Conservation (phyloP, 2,329 filamentous ascomycete species). For the Fonsecaea nubica region DNA sequence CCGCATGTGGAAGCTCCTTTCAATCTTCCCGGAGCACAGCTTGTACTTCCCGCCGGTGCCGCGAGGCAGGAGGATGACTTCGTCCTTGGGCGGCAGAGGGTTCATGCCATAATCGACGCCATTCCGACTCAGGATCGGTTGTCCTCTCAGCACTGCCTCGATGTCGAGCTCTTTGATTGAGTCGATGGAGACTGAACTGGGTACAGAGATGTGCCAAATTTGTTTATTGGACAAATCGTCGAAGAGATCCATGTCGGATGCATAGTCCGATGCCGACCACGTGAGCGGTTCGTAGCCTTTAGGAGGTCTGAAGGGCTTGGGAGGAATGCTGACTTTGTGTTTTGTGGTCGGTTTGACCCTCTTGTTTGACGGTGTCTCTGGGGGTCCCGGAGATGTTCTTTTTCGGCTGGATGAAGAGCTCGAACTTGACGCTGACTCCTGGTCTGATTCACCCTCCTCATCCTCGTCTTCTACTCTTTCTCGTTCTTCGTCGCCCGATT, state of each 20-base stretch:
- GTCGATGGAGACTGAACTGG: slow-evolving; percentile 52
- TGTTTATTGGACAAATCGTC: slow-evolving; percentile 50
- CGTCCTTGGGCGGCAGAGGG: slow-evolving; percentile 35
- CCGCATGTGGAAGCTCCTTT: slow-evolving; percentile 39
- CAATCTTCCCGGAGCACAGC: slow-evolving; percentile 29
- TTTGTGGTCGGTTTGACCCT: slow-evolving; percentile 16
- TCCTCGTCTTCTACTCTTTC: background rate
- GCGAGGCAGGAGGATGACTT: slow-evolving; percentile 46
- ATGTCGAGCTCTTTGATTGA: slow-evolving; percentile 54
- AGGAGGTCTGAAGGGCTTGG: slow-evolving; percentile 51
- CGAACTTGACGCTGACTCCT: slow-evolving; percentile 18
- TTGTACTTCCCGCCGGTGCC: slow-evolving; percentile 40
- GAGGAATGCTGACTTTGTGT: slow-evolving; percentile 36
- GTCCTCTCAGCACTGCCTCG: slow-evolving; percentile 49
- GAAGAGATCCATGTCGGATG: slow-evolving; percentile 27
- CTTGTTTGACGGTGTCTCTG: slow-evolving; percentile 15
- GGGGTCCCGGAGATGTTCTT: slow-evolving; percentile 16
- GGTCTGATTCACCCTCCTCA: slow-evolving; percentile 13
- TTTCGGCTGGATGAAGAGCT: slow-evolving; percentile 27
- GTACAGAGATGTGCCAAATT: slow-evolving; percentile 57
- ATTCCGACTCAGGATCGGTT: slow-evolving; percentile 51
- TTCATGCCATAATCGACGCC: slow-evolving; percentile 45
- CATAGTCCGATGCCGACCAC: slow-evolving; percentile 27
- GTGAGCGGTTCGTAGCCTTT: slow-evolving; percentile 49
- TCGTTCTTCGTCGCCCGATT: background rate